Conservation (phyloP, 1,284 basidiomycete species). For the Vanrija sp. region DNA sequence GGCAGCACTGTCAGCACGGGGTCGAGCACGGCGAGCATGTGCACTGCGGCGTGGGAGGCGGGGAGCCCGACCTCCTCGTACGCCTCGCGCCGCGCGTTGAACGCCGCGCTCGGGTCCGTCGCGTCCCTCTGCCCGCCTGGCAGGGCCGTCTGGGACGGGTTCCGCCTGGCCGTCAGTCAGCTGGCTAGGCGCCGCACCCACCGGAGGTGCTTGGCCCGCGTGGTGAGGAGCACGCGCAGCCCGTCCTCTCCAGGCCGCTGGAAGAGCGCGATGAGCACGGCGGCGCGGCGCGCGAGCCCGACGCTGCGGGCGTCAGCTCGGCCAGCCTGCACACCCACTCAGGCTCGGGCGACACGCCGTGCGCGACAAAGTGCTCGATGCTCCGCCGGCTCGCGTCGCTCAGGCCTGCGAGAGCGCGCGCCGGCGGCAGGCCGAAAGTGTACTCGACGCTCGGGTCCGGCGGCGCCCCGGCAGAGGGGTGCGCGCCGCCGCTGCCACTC, state of each 20-base stretch:
- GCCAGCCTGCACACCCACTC: constrained; percentile 1
- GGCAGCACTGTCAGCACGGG: constrained; percentile 76
- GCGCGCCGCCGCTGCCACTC: too few relatives aligned
- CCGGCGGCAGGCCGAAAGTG: constrained; percentile 4
- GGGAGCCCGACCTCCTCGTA: constrained; percentile 74
- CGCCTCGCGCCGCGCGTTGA: constrained; percentile 78
- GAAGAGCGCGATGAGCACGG: constrained; percentile 72
- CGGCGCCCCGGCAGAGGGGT: too few relatives aligned
- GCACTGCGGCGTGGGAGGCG: constrained; percentile 55
- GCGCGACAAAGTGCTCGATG: constrained; percentile 14
- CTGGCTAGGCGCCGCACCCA: constrained; percentile 10
- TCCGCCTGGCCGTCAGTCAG: constrained; percentile 3
- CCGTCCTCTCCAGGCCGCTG: constrained; percentile 56
- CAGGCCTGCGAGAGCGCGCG: constrained; percentile 13
- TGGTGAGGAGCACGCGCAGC: constrained; percentile 74
- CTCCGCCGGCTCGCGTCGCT: constrained; percentile 27
- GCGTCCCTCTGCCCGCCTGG: constrained; percentile 77
- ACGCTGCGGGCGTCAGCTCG: constrained; percentile 22
- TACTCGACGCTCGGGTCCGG: not conserved
- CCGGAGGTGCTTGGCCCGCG: constrained; percentile 69
- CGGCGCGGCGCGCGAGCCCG: constrained; percentile 53
- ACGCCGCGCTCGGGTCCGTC: constrained; percentile 59
- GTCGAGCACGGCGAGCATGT: constrained; percentile 62
- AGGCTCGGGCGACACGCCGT: constrained; percentile 6
- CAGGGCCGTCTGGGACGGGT: constrained; percentile 53